Percentiles rank a stretch among this genome's conserved stretches.
phyloP scores from a whole-genome alignment of 306 rosid species.

The Mucuna pruriens region DNA sequence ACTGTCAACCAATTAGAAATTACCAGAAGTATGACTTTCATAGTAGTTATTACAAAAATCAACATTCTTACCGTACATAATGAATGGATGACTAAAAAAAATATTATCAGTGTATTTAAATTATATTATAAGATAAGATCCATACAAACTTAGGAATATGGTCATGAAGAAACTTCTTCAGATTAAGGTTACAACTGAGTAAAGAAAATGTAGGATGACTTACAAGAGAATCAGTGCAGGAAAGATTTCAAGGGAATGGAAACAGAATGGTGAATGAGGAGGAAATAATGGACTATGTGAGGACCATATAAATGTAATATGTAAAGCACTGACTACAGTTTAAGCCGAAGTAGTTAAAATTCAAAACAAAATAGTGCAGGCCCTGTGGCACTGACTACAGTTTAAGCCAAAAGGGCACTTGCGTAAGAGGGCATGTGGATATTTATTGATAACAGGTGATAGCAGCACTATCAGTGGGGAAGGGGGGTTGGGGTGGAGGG shows the following conservation, averaged over 20 bases:
- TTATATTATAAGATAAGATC: neutral
- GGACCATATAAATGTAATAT: neutral
- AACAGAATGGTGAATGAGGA: neutral
- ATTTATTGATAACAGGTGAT: neutral
- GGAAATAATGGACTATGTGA: neutral
- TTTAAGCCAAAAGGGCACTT: neutral
- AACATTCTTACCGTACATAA: neutral
- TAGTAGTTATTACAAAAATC: neutral
- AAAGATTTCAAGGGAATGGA: neutral
- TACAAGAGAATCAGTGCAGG: neutral
- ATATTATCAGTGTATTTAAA: neutral
- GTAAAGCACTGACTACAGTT: too few species aligned
- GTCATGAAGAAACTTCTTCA: constrained; percentile 1
- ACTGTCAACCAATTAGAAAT: neutral
- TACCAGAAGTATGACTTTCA: neutral
- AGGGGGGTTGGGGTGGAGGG: neutral
- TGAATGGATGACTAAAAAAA: neutral
- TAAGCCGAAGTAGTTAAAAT: too few species aligned
- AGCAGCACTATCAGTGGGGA: neutral
- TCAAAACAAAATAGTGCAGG: neutral
- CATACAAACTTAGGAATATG: constrained; percentile 3
- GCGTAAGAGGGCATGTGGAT: neutral
- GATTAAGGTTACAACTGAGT: neutral
- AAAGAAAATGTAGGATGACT: neutral
- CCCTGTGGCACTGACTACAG: neutral